phyloP scores from a whole-genome alignment of 1,284 basidiomycete species.

The Microbotryomycetes sp. region DNA sequence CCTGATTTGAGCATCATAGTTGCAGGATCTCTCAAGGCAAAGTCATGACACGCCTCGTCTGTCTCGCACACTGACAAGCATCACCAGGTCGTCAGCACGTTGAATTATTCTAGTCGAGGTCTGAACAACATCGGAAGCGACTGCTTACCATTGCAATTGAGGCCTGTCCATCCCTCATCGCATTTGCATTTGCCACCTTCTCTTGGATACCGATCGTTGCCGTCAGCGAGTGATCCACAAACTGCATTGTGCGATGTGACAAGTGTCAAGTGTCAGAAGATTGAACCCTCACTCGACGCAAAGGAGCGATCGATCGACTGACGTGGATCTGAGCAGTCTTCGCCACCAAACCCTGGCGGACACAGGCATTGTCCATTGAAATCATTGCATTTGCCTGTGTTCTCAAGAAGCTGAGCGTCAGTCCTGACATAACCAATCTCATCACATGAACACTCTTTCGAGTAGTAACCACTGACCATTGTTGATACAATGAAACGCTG shows the following conservation, averaged over 20 bases:
- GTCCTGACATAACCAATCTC: not conserved
- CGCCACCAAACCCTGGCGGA: conserved; percentile 81
- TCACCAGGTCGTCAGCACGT: not conserved
- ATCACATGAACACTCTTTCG: not conserved
- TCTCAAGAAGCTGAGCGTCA: not conserved
- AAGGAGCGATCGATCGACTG: conserved; percentile 42
- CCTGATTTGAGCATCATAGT: conserved; percentile 30
- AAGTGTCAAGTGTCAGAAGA: conserved; percentile 47
- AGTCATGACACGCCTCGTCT: conserved; percentile 67
- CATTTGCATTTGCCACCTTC: conserved; percentile 74
- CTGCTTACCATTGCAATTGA: conserved; percentile 91
- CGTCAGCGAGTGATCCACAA: conserved; percentile 85
- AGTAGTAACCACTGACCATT: conserved; percentile 13
- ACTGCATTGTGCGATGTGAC: conserved; percentile 16
- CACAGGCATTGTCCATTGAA: conserved; percentile 88
- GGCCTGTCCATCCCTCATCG: conserved; percentile 86
- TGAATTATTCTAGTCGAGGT: not conserved
- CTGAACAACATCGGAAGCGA: conserved; percentile 2
- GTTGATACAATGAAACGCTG: conserved; percentile 30
- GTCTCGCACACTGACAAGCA: conserved; percentile 67
- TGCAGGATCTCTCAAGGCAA: conserved; percentile 53
- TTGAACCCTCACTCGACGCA: not conserved
- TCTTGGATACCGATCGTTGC: conserved; percentile 71
- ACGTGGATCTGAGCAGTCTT: conserved; percentile 80
- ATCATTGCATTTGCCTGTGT: conserved; percentile 64